A percentile compares a stretch with the other conserved stretches of the same genome.
Evolutionary conservation across 305 asterid genomes (phyloP).

Genomic region (Fraxinus angustifolia): DNA sequence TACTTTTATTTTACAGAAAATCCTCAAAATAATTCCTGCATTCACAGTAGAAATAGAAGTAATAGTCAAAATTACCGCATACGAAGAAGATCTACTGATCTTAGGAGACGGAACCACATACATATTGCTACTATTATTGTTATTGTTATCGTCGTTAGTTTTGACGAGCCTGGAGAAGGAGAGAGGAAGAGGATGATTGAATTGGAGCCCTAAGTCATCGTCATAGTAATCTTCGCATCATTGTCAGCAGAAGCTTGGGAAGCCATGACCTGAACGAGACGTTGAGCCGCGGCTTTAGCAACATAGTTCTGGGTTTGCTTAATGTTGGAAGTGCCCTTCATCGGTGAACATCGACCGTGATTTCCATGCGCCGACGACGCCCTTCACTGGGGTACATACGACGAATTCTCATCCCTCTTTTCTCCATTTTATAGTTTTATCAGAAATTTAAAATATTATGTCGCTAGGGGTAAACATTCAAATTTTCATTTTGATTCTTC

Average conservation of each 20-base stretch:
- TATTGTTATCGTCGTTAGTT: constrained; percentile 25
- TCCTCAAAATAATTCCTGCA: not conserved
- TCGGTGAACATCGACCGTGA: constrained; percentile 68
- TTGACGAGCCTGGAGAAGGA: constrained; percentile 47
- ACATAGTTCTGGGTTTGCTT: constrained; percentile 91
- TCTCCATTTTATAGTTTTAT: constrained; percentile 38
- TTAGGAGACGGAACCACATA: constrained; percentile 41
- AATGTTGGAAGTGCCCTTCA: constrained; percentile 74
- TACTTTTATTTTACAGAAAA: not conserved
- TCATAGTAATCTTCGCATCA: constrained; percentile 34
- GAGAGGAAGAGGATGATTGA: constrained; percentile 63
- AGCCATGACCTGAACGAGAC: constrained; percentile 98
- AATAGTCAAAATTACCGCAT: constrained; percentile 52
- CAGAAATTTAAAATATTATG: constrained; percentile 8
- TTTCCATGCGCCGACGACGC: constrained; percentile 47
- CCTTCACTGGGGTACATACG: too few relatives aligned
- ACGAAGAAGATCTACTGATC: constrained; percentile 62
- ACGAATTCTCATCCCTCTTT: constrained; percentile 27
- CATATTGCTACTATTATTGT: constrained; percentile 31
- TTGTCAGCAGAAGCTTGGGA: constrained; percentile 65
- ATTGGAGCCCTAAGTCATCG: constrained; percentile 62
- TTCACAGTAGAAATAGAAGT: not conserved
- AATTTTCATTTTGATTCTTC: too few relatives aligned
- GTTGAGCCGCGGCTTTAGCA: constrained; percentile 96
- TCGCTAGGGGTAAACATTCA: too few relatives aligned